A percentile compares a stretch with the other conserved stretches of the same genome.
These are phyloP conservation scores for Microbotryum scabiosae DNA, from an alignment of 1,284 basidiomycete genomes.

Conservation along the genomic window DNA sequence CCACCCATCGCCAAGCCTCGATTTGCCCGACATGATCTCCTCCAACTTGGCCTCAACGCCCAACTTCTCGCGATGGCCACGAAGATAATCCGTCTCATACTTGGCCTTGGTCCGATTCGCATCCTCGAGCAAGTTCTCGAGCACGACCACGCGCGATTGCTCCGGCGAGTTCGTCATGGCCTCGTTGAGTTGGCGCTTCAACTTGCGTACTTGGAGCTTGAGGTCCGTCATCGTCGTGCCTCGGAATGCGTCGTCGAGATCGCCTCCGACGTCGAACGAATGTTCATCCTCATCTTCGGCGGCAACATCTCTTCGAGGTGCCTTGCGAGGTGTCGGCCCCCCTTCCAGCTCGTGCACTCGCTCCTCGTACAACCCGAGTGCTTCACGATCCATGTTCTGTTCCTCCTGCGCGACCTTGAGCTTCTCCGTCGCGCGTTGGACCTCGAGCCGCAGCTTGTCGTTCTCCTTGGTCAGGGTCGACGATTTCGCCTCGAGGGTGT, in stretches of 20 bases:
- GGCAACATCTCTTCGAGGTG: slow-evolving; percentile 5
- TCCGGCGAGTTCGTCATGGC: slow-evolving; percentile 66
- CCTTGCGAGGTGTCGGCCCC: slow-evolving; percentile 9
- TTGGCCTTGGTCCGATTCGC: slow-evolving; percentile 78
- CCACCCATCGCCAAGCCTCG: slow-evolving; percentile 66
- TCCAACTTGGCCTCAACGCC: slow-evolving; percentile 74
- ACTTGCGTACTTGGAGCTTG: slow-evolving; percentile 70
- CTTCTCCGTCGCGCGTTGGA: slow-evolving; percentile 63
- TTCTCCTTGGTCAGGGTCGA: slow-evolving; percentile 59
- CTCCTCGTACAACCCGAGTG: slow-evolving; percentile 81
- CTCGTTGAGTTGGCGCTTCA: slow-evolving; percentile 72
- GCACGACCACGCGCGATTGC: slow-evolving; percentile 62
- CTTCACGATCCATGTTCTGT: slow-evolving; percentile 68
- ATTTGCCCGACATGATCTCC: slow-evolving; percentile 74
- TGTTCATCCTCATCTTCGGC: slow-evolving; percentile 25
- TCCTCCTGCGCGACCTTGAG: slow-evolving; percentile 56
- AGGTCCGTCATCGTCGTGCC: slow-evolving; percentile 85
- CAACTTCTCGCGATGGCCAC: slow-evolving; percentile 72
- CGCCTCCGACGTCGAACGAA: slow-evolving; percentile 52
- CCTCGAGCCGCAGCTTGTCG: slow-evolving; percentile 61
- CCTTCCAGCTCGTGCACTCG: slow-evolving; percentile 82
- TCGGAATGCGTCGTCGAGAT: slow-evolving; percentile 72
- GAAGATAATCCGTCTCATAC: slow-evolving; percentile 81
- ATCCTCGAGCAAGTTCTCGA: slow-evolving; percentile 85
- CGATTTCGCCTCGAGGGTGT: slow-evolving; percentile 65